Evolutionary conservation across 208 protist genomes (phyloP).

Genomic region (Trypanosoma scelopori): DNA sequence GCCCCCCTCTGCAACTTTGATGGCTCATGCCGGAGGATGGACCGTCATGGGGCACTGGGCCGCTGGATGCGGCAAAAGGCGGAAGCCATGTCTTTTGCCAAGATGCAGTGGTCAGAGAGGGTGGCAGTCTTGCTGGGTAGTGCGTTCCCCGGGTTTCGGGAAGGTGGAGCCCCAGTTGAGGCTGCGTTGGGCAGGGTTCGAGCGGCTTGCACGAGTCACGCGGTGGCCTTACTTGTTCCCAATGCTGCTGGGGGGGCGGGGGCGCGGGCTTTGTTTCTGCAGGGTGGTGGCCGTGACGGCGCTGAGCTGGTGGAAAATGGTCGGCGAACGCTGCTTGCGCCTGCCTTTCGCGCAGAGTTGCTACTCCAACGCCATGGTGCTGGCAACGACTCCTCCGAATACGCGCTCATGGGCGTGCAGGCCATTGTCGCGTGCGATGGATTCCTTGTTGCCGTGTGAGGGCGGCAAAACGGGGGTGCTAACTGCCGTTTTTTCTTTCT

Average conservation of each 20-base stretch:
- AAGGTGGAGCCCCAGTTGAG: background rate
- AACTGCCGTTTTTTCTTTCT: conserved; percentile 16
- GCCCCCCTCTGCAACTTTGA: conserved; percentile 12
- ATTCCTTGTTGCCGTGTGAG: conserved; percentile 17
- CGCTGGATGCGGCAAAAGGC: conserved; percentile 27
- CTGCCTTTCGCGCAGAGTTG: no score
- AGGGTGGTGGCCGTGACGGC: no score
- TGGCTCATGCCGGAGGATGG: conserved; percentile 8
- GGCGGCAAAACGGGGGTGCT: conserved; percentile 7
- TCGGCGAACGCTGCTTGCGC: no score
- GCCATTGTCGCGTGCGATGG: conserved; percentile 6
- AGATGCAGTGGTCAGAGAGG: conserved; percentile 45
- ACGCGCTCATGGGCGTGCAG: conserved; percentile 9
- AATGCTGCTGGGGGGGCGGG: no score
- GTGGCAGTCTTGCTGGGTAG: conserved; percentile 19
- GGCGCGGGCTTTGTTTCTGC: no score
- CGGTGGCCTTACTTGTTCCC: conserved; percentile 20
- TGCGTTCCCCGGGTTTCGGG: conserved; percentile 3
- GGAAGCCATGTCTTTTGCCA: conserved; percentile 21
- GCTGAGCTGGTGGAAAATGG: no score
- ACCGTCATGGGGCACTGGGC: conserved; percentile 51
- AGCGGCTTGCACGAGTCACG: conserved; percentile 10
- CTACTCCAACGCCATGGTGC: no score
- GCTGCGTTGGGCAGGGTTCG: background rate
- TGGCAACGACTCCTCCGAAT: conserved; percentile 18